A percentile compares a stretch with the other conserved stretches of the same genome.
phyloP scores from a whole-genome alignment of 495 filamentous ascomycete genomes.

The Penicillium herquei region DNA sequence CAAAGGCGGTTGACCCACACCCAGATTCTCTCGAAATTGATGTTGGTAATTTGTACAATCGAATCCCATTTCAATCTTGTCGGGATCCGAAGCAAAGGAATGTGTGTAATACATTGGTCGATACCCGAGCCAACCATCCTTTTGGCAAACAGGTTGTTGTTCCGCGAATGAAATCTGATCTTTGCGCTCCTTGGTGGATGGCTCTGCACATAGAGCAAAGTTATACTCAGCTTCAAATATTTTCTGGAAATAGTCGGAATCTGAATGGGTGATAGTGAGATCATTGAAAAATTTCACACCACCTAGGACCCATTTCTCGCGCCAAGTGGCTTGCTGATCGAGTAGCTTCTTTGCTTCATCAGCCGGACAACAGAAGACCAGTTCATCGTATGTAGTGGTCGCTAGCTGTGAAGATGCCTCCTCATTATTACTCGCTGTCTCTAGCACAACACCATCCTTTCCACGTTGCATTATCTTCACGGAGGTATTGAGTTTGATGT shows the following conservation, averaged over 20 bases:
- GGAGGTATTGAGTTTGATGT: conserved; percentile 62
- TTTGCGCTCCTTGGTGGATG: conserved; percentile 45
- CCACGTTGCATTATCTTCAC: conserved; percentile 57
- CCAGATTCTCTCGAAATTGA: conserved; percentile 63
- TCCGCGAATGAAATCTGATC: conserved; percentile 54
- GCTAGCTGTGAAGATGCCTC: neutral
- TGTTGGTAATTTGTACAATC: conserved; percentile 83
- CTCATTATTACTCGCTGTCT: conserved; percentile 2
- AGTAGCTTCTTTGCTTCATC: conserved; percentile 71
- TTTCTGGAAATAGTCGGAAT: conserved; percentile 69
- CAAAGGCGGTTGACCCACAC: conserved; percentile 35
- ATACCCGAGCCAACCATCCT: conserved; percentile 52
- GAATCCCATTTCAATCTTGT: conserved; percentile 83
- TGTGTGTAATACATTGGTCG: conserved; percentile 84
- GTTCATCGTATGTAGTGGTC: conserved; percentile 61
- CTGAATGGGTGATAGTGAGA: conserved; percentile 79
- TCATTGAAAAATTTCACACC: conserved; percentile 79
- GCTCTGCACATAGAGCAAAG: conserved; percentile 46
- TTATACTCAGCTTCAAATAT: conserved; percentile 74
- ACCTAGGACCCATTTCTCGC: conserved; percentile 66
- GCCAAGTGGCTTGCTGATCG: conserved; percentile 57
- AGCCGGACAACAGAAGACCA: conserved; percentile 67
- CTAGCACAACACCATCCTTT: conserved; percentile 54
- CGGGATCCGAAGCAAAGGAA: conserved; percentile 58
- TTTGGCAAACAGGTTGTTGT: conserved; percentile 30